Conservation (phyloP, 148 eudicot genomes). For the Nepenthes mirabilis region DNA sequence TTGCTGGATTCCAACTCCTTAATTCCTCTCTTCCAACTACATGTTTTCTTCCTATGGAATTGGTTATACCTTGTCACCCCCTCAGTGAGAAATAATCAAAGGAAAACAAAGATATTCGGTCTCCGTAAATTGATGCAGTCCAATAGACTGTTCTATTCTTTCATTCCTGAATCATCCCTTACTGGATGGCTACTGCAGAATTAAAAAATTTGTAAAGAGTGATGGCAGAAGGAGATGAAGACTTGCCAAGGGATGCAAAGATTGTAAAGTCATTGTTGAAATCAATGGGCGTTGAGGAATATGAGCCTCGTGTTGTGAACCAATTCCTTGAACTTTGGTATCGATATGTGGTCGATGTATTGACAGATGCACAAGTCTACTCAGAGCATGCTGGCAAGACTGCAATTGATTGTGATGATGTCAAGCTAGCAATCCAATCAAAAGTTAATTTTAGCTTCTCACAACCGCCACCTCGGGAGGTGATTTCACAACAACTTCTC, state of each 20-base stretch:
- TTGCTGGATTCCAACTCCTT: too few relatives aligned
- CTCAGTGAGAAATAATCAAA: too few relatives aligned
- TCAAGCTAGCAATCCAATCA: constrained; percentile 84
- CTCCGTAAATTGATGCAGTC: too few relatives aligned
- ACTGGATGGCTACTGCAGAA: too few relatives aligned
- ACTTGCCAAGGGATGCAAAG: constrained; percentile 87
- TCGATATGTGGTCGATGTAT: constrained; percentile 70
- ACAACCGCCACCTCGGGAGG: constrained; percentile 99
- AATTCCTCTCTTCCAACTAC: too few relatives aligned
- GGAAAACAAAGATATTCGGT: too few relatives aligned
- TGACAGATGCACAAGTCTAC: constrained; percentile 90
- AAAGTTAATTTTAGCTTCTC: constrained; percentile 89
- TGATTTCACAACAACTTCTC: constrained; percentile 10
- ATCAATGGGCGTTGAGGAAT: constrained; percentile 88
- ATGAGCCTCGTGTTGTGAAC: constrained; percentile 83
- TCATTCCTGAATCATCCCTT: too few relatives aligned
- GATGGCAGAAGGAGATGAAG: constrained; percentile 84
- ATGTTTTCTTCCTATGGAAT: too few relatives aligned
- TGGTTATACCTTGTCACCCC: too few relatives aligned
- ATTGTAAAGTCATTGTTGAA: constrained; percentile 68
- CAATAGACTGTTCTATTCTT: too few relatives aligned
- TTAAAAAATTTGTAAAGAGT: background rate
- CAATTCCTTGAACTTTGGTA: constrained; percentile 90
- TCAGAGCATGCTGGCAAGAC: constrained; percentile 82
- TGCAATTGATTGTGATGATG: constrained; percentile 72